phyloP scores from a whole-genome alignment of 768 basidiomycete genomes.

The Boletus sp. region DNA sequence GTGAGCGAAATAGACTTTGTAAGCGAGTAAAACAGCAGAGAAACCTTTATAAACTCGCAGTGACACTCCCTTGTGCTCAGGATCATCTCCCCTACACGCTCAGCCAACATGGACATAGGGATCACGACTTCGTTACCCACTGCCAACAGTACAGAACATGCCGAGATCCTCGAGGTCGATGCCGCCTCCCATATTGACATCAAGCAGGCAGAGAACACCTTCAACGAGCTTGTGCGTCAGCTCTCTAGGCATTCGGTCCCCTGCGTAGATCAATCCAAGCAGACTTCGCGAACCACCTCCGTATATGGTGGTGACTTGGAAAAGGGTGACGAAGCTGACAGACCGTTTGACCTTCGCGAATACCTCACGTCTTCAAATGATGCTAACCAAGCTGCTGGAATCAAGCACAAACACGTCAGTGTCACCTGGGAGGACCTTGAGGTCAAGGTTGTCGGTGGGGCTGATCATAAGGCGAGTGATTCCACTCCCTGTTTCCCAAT shows the following conservation, averaged over 20 bases:
- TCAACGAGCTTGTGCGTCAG: conserved; percentile 51
- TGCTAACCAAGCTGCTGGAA: conserved; percentile 60
- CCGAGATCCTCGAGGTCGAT: conserved; percentile 22
- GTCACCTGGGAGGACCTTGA: conserved; percentile 71
- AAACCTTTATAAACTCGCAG: conserved; percentile 14
- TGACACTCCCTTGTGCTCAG: not conserved
- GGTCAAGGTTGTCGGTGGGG: conserved; percentile 58
- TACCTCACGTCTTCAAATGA: conserved; percentile 69
- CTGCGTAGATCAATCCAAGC: conserved; percentile 12
- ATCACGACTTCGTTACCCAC: not conserved
- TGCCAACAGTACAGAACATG: conserved; percentile 8
- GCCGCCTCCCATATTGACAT: conserved; percentile 45
- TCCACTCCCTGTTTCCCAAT: not conserved
- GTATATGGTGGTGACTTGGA: conserved; percentile 37
- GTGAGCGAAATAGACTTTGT: conserved; percentile 3
- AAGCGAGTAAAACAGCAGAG: conserved; percentile 5
- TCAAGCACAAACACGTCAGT: conserved; percentile 72
- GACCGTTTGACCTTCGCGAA: conserved; percentile 60
- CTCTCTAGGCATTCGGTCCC: conserved; percentile 18
- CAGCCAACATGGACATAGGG: conserved; percentile 7
- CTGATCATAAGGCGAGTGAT: conserved; percentile 50
- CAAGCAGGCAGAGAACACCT: conserved; percentile 49
- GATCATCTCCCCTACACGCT: not conserved
- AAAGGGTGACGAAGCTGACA: conserved; percentile 38
- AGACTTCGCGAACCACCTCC: conserved; percentile 22